Conservation (phyloP, 768 basidiomycete genomes). For the Suillus occidentalis region DNA sequence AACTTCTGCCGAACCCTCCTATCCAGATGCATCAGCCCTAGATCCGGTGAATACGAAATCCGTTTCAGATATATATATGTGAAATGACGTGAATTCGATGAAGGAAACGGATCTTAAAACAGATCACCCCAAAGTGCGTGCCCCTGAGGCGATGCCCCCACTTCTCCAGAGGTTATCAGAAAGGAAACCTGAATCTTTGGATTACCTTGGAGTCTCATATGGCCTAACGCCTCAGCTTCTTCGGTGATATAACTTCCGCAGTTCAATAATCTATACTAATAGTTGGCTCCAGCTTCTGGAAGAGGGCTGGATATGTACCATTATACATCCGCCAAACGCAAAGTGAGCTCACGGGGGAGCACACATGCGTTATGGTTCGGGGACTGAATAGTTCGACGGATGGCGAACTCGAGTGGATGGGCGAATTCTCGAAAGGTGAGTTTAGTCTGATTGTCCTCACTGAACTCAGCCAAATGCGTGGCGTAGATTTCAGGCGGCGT, state of each 20-base stretch:
- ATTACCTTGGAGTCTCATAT: constrained; percentile 96
- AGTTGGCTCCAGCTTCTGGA: constrained; percentile 77
- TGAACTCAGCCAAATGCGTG: neutral
- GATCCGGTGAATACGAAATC: constrained; percentile 39
- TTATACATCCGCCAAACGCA: constrained; percentile 91
- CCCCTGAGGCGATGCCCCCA: constrained; percentile 83
- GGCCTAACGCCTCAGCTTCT: constrained; percentile 87
- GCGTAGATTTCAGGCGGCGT: constrained; percentile 86
- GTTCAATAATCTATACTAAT: neutral
- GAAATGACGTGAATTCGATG: neutral
- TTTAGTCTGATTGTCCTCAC: neutral
- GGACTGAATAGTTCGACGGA: constrained; percentile 70
- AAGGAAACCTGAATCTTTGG: constrained; percentile 83
- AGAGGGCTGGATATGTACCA: constrained; percentile 87
- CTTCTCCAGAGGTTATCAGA: constrained; percentile 89
- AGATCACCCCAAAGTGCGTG: constrained; percentile 73
- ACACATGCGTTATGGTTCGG: constrained; percentile 93
- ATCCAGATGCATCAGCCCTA: constrained; percentile 56
- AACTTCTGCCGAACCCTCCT: constrained; percentile 47
- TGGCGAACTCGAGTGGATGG: constrained; percentile 75
- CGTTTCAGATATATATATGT: no score
- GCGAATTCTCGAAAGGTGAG: constrained; percentile 82
- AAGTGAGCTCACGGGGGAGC: constrained; percentile 95
- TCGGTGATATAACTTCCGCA: constrained; percentile 41
- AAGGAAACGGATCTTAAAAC: constrained; percentile 63